Evolutionary conservation across 495 filamentous ascomycete species (phyloP), one percentile per base, ranked within the genome.

Genomic region (Aspergillus incahuasiensis): DNA sequence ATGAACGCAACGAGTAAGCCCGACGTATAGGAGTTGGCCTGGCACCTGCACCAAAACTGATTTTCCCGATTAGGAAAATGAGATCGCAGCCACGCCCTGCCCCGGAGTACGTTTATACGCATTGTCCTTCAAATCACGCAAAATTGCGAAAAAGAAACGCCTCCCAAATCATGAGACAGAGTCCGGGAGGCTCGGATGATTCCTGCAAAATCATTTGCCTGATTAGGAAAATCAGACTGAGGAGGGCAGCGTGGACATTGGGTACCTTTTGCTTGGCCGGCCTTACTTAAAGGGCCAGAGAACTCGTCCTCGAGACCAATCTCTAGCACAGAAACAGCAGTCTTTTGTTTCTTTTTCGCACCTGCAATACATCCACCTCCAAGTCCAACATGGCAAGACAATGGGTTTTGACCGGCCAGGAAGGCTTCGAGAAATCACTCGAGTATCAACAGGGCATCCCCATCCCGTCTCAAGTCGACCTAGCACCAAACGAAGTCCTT

Each of bases 401-500:
- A 54, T 63, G 60, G 60, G 45, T 63, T 22, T 35, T 63, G 5
- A 56, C 41, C 12, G 48, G 60, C 52, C 60, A 63, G 56, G 56
- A 63, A 45, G 60, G 60, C 52, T 63, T 58, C 35, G 60, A 63
- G 39, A 48, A 22, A 0, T 63, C 60, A 5, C 56, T 63, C 20
- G 47, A 59, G 9, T 63, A 59, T 22, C 60, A 63, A 52, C 19
- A 48, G 34, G 39, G 52, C 21, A 18, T 59, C 38, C 64, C 48
- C 25, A 57, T 64, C 22, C 58, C 57, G 0, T 56, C 63, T 0
- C 54, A 56, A 0, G 21, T 18, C 6, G 32, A 61, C 16, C 47
- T 74, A 21, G 48, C 42, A 0, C 57, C 61, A 18, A 42, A 62
- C 38, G 60, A 68, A 41, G 63, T 69, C n/a, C 52, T 70, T 15